These are phyloP conservation scores for Gossypium ekmanianum DNA, from an alignment of 345 rosid species.

Conservation along the genomic window DNA sequence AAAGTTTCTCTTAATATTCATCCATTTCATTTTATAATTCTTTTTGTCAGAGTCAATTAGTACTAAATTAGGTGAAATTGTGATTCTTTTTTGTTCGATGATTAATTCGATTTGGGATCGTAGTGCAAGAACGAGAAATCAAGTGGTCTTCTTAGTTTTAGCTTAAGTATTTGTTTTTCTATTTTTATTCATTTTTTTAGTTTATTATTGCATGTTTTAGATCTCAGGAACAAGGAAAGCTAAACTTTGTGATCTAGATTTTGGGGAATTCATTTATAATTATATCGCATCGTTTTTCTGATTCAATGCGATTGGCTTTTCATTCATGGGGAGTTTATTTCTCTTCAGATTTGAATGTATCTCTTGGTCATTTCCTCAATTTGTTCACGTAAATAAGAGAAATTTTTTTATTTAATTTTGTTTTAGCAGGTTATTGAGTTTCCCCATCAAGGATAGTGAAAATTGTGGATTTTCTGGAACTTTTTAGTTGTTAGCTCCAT, in stretches of 20 bases:
- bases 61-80: neutral
- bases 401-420: neutral
- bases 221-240: slow-evolving; percentile 3
- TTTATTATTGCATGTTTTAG: neutral
- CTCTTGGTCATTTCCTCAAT: neutral
- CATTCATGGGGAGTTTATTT: neutral
- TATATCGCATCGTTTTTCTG: neutral
- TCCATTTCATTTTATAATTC: neutral
- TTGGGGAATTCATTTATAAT: neutral
- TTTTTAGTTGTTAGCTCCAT: slow-evolving; percentile 5
- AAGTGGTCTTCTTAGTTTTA: neutral
- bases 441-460: neutral
- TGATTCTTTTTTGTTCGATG: neutral
- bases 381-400: neutral
- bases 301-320: neutral
- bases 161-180: neutral
- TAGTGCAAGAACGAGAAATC: neutral
- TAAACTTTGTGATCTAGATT: neutral
- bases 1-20: neutral
- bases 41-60: neutral
- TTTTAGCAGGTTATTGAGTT: slow-evolving; percentile 7
- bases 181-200: neutral
- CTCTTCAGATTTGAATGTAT: neutral
- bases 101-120: neutral
- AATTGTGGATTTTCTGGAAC: slow-evolving; percentile 11